Evolutionary conservation across 2,329 filamentous ascomycete genomes (phyloP).

Genomic region (Alternaria sp.): DNA sequence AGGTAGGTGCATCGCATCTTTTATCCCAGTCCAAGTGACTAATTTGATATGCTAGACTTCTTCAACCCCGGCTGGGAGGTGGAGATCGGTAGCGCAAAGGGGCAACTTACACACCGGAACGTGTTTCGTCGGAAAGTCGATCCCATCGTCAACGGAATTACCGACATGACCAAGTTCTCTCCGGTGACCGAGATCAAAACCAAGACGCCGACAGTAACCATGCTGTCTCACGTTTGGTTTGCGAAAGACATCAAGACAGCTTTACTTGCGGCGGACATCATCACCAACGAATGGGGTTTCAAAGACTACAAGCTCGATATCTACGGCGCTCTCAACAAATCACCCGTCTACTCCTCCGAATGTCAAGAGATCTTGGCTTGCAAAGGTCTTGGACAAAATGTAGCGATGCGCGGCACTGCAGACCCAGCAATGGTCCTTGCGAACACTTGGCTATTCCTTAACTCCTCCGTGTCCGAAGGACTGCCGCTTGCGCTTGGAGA

Average conservation of each 20-base stretch:
- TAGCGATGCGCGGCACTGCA: slow-evolving; percentile 63
- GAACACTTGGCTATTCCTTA: slow-evolving; percentile 56
- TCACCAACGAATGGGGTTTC: slow-evolving; percentile 71
- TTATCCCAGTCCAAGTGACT: not conserved
- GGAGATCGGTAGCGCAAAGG: slow-evolving; percentile 66
- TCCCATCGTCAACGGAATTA: slow-evolving; percentile 70
- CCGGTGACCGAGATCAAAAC: slow-evolving; percentile 66
- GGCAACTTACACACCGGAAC: slow-evolving; percentile 63
- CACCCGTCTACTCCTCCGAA: slow-evolving; percentile 66
- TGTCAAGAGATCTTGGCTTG: slow-evolving; percentile 65
- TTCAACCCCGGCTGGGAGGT: slow-evolving; percentile 71
- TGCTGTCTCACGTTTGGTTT: slow-evolving; percentile 68
- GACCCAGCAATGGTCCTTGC: slow-evolving; percentile 57
- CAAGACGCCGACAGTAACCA: slow-evolving; percentile 66
- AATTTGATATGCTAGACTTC: slow-evolving; percentile 56
- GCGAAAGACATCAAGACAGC: slow-evolving; percentile 70
- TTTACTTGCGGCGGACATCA: slow-evolving; percentile 68
- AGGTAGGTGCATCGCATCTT: slow-evolving; percentile 19
- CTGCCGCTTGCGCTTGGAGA: slow-evolving; percentile 65
- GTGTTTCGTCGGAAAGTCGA: slow-evolving; percentile 67
- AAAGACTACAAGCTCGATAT: slow-evolving; percentile 68
- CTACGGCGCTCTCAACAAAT: slow-evolving; percentile 69
- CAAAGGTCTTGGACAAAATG: slow-evolving; percentile 59
- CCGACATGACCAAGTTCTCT: slow-evolving; percentile 68
- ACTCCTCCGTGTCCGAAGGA: slow-evolving; percentile 64